Conservation (phyloP, 768 basidiomycete species). For the Termitomyces sp. region DNA sequence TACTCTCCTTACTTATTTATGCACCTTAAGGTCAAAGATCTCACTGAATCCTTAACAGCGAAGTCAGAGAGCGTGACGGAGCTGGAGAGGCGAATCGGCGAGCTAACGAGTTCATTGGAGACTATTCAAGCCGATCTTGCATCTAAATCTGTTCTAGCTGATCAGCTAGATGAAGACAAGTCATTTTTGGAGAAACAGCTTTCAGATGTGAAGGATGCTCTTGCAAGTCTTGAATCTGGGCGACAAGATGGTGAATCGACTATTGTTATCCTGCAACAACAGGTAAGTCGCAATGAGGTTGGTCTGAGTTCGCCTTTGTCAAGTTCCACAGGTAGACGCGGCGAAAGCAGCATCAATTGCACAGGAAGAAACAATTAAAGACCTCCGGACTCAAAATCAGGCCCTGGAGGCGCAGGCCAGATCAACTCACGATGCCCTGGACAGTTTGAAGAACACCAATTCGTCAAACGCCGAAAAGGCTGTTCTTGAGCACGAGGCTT, state of each 20-base stretch:
- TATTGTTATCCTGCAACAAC: slow-evolving; percentile 40
- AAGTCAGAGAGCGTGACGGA: slow-evolving; percentile 48
- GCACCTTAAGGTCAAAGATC: slow-evolving; percentile 52
- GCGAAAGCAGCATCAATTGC: slow-evolving; percentile 36
- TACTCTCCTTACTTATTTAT: not conserved
- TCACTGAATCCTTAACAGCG: slow-evolving; percentile 45
- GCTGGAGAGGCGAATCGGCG: slow-evolving; percentile 51
- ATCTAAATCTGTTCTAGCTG: slow-evolving; percentile 39
- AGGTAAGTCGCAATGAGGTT: slow-evolving; percentile 39
- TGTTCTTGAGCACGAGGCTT: slow-evolving; percentile 59
- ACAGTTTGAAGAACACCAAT: slow-evolving; percentile 41
- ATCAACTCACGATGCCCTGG: slow-evolving; percentile 50
- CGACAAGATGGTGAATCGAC: slow-evolving; percentile 28
- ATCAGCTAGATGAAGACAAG: slow-evolving; percentile 49
- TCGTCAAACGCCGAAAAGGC: slow-evolving; percentile 42
- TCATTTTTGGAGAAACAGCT: slow-evolving; percentile 46
- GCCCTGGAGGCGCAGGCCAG: slow-evolving; percentile 48
- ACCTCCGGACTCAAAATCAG: slow-evolving; percentile 48
- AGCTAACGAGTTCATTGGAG: slow-evolving; percentile 48
- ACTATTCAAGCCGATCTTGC: slow-evolving; percentile 42
- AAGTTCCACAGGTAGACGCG: slow-evolving; percentile 43
- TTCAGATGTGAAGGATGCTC: slow-evolving; percentile 33
- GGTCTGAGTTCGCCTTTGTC: not conserved
- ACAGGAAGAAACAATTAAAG: slow-evolving; percentile 45
- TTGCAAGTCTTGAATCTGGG: slow-evolving; percentile 33